Conservation (phyloP, 495 filamentous ascomycete genomes). For the Saxophila tyrrhenica region DNA sequence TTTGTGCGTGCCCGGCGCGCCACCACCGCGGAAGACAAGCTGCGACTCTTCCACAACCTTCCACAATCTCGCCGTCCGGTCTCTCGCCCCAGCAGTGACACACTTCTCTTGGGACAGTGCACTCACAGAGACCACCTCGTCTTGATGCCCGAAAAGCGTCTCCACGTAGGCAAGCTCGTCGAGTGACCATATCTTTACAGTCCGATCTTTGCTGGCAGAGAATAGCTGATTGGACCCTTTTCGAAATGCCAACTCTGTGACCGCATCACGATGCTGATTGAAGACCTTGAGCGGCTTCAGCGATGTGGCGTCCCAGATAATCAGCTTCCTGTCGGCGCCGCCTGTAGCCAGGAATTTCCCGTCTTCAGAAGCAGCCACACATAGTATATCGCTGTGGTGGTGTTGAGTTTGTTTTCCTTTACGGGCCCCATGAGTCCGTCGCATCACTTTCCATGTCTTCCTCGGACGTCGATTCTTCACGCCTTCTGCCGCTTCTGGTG, state of each 20-base stretch:
- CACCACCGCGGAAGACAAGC: conserved; percentile 84
- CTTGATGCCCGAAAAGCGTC: conserved; percentile 92
- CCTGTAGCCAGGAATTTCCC: conserved; percentile 89
- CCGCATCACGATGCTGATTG: conserved; percentile 78
- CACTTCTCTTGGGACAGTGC: conserved; percentile 72
- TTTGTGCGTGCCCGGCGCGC: conserved; percentile 33
- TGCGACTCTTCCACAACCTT: conserved; percentile 94
- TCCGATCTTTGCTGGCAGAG: conserved; percentile 76
- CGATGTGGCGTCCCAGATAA: conserved; percentile 71
- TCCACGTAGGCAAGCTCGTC: conserved; percentile 82
- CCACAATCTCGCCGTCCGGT: conserved; percentile 90
- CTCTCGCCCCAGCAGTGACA: conserved; percentile 76
- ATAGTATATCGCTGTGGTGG: conserved; percentile 65
- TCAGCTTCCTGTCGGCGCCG: conserved; percentile 64
- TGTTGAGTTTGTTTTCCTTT: conserved; percentile 48
- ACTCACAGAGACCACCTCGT: conserved; percentile 70
- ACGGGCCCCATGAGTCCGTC: conserved; percentile 51
- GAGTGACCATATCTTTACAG: conserved; percentile 78
- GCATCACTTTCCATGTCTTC: conserved; percentile 59
- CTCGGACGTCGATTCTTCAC: conserved; percentile 38
- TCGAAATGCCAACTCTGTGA: conserved; percentile 75
- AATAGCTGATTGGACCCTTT: conserved; percentile 86
- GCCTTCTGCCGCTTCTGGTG: conserved; percentile 40
- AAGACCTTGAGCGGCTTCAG: conserved; percentile 73
- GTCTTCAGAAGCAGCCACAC: conserved; percentile 73